Conservation (phyloP, 192 early-diverging fungal species). For the Entomortierella chlamydospora region DNA sequence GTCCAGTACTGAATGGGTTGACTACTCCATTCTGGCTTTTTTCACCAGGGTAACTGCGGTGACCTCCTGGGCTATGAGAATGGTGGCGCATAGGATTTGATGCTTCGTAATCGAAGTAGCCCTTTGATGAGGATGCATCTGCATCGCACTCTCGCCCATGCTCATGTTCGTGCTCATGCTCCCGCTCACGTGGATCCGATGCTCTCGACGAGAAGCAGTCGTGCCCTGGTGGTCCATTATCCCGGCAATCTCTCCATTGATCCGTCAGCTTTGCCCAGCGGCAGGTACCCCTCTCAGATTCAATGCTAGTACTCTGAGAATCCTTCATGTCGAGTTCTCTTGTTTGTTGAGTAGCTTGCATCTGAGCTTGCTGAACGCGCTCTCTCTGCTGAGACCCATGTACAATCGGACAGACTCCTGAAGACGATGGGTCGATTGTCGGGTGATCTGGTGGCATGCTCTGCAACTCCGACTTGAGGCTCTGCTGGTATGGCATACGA, state of each 20-base stretch:
- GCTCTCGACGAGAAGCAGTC: conserved; percentile 7
- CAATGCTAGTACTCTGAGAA: background rate
- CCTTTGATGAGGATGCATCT: background rate
- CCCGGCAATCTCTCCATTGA: conserved; percentile 34
- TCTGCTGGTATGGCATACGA: conserved; percentile 3
- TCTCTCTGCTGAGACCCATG: conserved; percentile 43
- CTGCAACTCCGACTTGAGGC: conserved; percentile 36
- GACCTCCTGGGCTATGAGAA: conserved; percentile 8
- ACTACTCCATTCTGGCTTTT: background rate
- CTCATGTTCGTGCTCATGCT: conserved; percentile 6
- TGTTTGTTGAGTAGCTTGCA: background rate
- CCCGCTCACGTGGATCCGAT: conserved; percentile 2
- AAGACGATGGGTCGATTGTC: conserved; percentile 24
- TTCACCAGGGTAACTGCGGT: background rate
- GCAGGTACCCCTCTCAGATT: conserved; percentile 4
- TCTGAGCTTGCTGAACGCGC: conserved; percentile 18
- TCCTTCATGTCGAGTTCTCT: conserved; percentile 28
- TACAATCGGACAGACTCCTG: conserved; percentile 47
- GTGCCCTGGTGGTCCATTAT: conserved; percentile 21
- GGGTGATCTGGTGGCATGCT: conserved; percentile 54
- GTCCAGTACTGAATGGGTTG: conserved; percentile 39
- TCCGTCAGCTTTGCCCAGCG: conserved; percentile 42
- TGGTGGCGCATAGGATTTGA: background rate
- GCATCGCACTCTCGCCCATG: conserved; percentile 6
- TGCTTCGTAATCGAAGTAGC: conserved; percentile 16